Conservation (phyloP, 2,329 filamentous ascomycete species). For the Bipolaris cookei region DNA sequence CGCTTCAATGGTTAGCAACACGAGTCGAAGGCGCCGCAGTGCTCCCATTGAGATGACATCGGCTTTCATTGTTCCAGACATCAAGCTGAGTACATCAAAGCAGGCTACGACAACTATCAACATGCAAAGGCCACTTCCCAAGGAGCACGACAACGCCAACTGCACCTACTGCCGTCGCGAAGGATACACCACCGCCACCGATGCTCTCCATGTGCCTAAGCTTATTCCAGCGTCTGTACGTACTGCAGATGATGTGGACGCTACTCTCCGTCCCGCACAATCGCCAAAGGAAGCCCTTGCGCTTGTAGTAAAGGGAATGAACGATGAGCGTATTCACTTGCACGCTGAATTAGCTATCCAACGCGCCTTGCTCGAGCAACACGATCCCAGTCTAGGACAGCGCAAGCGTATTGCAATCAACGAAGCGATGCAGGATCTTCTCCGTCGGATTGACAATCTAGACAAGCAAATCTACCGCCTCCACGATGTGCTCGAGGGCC, state of each 20-base stretch:
- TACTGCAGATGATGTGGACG: conserved; percentile 61
- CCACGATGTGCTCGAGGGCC: conserved; percentile 83
- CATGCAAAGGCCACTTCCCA: conserved; percentile 34
- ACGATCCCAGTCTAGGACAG: conserved; percentile 67
- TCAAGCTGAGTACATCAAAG: conserved; percentile 56
- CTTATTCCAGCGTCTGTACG: conserved; percentile 60
- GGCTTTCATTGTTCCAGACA: conserved; percentile 68
- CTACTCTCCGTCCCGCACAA: conserved; percentile 67
- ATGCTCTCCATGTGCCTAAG: conserved; percentile 54
- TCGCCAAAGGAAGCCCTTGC: conserved; percentile 75
- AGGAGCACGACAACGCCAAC: conserved; percentile 59
- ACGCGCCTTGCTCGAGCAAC: conserved; percentile 65
- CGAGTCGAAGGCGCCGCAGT: conserved; percentile 58
- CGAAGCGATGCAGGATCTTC: conserved; percentile 65
- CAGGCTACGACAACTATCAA: conserved; percentile 30
- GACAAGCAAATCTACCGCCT: conserved; percentile 81
- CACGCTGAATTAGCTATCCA: conserved; percentile 70
- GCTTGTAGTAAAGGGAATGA: conserved; percentile 79
- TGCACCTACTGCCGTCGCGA: conserved; percentile 64
- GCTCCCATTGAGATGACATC: conserved; percentile 65
- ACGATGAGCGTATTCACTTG: conserved; percentile 80
- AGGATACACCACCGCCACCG: conserved; percentile 37
- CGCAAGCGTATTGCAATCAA: conserved; percentile 68
- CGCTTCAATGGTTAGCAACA: conserved; percentile 56
- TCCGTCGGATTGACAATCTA: conserved; percentile 72